These are phyloP conservation scores for Sporothrix pallida DNA, from an alignment of 2,329 filamentous ascomycete genomes.

Conservation along the genomic window DNA sequence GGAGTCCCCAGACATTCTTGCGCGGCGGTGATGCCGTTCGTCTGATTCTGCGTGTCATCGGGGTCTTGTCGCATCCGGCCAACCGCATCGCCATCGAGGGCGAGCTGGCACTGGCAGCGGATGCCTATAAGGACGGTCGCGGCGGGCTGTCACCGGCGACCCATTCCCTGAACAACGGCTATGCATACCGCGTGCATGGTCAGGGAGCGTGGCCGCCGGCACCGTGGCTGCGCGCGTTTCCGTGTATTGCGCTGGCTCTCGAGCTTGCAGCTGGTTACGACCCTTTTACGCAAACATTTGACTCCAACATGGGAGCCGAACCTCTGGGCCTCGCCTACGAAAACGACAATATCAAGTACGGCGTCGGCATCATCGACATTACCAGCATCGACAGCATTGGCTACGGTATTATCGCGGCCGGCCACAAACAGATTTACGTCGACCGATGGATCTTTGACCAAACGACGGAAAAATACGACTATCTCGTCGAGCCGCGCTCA, in stretches of 20 bases:
- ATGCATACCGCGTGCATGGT: not conserved
- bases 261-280: not conserved
- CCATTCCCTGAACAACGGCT: not conserved
- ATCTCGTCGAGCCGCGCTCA: not conserved
- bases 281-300: not conserved
- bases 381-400: not conserved
- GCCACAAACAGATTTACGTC: not conserved
- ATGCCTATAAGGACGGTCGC: not conserved
- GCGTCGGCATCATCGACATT: slow-evolving; percentile 10
- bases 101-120: not conserved
- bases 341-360: not conserved
- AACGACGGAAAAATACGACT: not conserved
- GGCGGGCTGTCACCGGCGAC: not conserved
- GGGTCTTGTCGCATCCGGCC: not conserved
- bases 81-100: slow-evolving; percentile 6
- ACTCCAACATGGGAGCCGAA: not conserved
- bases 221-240: slow-evolving; percentile 1
- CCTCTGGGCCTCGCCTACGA: not conserved
- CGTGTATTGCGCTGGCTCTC: slow-evolving; percentile 6
- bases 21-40: not conserved
- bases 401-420: not conserved
- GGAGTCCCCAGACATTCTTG: not conserved
- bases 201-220: slow-evolving; percentile 1
- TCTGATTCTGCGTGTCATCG: not conserved
- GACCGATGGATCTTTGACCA: not conserved